Base-by-base conservation (phyloP, 495 filamentous ascomycete genomes). In the Penicillium macrosclerotiorum region DNA sequence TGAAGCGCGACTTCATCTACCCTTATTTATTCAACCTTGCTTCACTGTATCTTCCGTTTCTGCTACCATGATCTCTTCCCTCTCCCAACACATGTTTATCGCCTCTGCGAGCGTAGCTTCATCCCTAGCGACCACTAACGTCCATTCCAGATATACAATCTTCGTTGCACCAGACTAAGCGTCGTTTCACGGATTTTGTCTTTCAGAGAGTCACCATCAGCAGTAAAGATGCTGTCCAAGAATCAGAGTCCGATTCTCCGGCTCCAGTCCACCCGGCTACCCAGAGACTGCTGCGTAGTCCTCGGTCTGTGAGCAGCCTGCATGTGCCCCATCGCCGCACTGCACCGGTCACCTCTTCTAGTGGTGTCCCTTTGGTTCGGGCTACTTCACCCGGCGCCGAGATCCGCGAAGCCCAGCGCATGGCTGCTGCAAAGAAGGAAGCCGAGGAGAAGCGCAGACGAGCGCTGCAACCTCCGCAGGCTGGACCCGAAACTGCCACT, bases 131-230 rank as follows among this genome's bases (percentile, higher is more conserved):
- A 5, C 36, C 17, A 7, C 55, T 55, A 49, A 55, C 32, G 26
- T 8, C 24, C 5, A 22, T 1, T 23, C 25, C 51, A 76, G 73
- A 73, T 49, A 74, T 76, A 36, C 68, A 76, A 47, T 68, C 64
- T 29, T 66, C 72, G 11, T 31, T 68, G 7, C 71, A 72, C 36
- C 71, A 69, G 37, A 74, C 63, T 8, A 76, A 75, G 55, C 65
- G 70, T n/a, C 68, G 73, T 4, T 76, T 76, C 47, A 74, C 70
- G 25, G 73, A 75, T 53, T 76, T 68, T 51, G 57, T 69, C 46
- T 76, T 76, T 36, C 67, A 73, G 33, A 52, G 72, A 40, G 71
- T 75, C 37, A 57, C 62, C 16, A 23, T 64, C 42, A 52, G 45
- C 14, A 50, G 49, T 22, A 52, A 54, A 24, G 59, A 56, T 42